Evolutionary conservation across 148 eudicot genomes (phyloP).

Genomic region (Spergularia marina): DNA sequence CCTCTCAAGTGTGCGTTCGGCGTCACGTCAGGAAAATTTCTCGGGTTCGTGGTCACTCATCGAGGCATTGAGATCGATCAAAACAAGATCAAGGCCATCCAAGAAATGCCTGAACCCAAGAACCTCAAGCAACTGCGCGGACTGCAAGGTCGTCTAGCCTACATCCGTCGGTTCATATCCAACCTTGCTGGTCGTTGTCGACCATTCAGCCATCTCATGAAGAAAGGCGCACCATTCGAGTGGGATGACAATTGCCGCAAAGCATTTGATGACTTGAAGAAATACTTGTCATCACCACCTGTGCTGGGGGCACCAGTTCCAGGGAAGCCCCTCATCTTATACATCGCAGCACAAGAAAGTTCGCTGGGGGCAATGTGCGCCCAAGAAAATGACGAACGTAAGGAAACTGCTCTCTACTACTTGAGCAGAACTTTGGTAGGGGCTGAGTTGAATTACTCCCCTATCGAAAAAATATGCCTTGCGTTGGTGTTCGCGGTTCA

Average conservation of each 20-base stretch:
- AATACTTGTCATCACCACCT: not conserved
- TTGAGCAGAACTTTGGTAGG: not conserved
- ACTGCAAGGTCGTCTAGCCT: not conserved
- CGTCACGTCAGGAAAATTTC: no score
- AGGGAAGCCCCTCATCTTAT: not conserved
- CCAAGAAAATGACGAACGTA: not conserved
- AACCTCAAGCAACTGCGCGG: not conserved
- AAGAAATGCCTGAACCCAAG: not conserved
- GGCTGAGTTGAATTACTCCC: conserved; percentile 5
- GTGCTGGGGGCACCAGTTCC: not conserved
- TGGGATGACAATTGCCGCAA: conserved; percentile 2
- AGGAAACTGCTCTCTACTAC: not conserved
- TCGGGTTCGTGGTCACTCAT: no score
- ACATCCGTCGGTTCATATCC: not conserved
- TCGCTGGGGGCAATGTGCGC: not conserved
- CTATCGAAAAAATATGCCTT: not conserved
- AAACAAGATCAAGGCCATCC: no score
- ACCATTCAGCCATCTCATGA: not conserved
- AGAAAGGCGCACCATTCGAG: not conserved
- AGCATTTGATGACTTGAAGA: not conserved
- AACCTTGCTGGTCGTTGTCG: not conserved
- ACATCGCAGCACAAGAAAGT: no score
- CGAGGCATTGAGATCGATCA: no score
- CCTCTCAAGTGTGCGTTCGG: no score
- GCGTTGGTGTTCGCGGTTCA: not conserved